These are phyloP conservation scores for Eurotiales sp. DNA, from an alignment of 2,329 filamentous ascomycete species.

Conservation along the genomic window DNA sequence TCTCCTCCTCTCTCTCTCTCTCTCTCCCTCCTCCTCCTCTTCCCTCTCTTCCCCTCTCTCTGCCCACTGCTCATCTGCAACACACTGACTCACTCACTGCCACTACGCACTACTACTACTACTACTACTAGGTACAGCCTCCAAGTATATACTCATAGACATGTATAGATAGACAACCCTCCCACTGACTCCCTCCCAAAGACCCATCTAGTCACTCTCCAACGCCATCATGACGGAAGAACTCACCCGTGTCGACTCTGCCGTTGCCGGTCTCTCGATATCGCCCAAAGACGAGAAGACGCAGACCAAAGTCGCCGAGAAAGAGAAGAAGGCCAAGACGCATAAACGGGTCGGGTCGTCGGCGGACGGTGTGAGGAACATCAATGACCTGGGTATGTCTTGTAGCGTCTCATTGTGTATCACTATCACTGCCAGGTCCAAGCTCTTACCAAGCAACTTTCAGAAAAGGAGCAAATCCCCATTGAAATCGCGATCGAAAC, in stretches of 20 bases:
- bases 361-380: constrained; percentile 71
- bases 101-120: neutral
- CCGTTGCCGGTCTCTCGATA: constrained; percentile 72
- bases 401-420: no score
- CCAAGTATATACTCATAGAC: neutral
- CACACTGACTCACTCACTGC: neutral
- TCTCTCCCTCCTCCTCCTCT: neutral
- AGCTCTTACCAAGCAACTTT: no score
- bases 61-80: neutral
- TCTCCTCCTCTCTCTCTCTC: no score
- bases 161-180: neutral
- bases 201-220: constrained; percentile 9
- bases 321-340: constrained; percentile 52
- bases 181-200: neutral
- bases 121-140: neutral
- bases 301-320: constrained; percentile 37
- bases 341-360: constrained; percentile 70
- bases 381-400: constrained; percentile 78
- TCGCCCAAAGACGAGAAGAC: constrained; percentile 61
- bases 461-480: constrained; percentile 70
- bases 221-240: constrained; percentile 54
- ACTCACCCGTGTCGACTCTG: constrained; percentile 87
- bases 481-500: constrained; percentile 76
- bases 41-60: constrained; percentile 4
- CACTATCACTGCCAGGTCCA: no score